Percentiles rank a stretch among this genome's conserved stretches.
phyloP scores from a whole-genome alignment of 2,329 filamentous ascomycete species.

The Didymella pinodella region DNA sequence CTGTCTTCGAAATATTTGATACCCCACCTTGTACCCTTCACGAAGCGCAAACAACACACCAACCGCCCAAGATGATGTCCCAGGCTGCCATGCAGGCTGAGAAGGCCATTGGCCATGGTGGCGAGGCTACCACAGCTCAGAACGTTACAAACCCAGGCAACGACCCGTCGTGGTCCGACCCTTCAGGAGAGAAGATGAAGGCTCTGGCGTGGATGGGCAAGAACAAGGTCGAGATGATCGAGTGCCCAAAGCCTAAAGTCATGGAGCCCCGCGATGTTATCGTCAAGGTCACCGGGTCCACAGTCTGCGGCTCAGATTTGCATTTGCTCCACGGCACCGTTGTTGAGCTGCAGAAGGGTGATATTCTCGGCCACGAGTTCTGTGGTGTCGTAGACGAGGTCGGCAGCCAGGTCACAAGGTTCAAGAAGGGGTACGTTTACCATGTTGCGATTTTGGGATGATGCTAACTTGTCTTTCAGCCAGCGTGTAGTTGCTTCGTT shows the following conservation, averaged over 20 bases:
- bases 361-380: conserved; percentile 62
- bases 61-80: conserved; percentile 42
- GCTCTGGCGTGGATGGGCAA: conserved; percentile 85
- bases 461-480: conserved; percentile 35
- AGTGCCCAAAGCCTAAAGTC: conserved; percentile 74
- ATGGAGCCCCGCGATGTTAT: conserved; percentile 80
- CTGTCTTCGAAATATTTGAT: conserved; percentile 11
- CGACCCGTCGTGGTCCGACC: conserved; percentile 53
- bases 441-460: background rate
- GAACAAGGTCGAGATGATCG: conserved; percentile 75
- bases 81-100: conserved; percentile 72
- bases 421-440: conserved; percentile 52
- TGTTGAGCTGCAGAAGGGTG: conserved; percentile 60
- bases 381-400: conserved; percentile 60
- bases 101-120: conserved; percentile 71
- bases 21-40: conserved; percentile 5
- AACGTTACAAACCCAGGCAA: conserved; percentile 71
- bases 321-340: conserved; percentile 62
- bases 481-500: conserved; percentile 82
- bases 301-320: conserved; percentile 68
- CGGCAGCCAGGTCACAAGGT: conserved; percentile 53
- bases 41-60: conserved; percentile 17
- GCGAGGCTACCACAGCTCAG: conserved; percentile 70
- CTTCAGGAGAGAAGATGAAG: conserved; percentile 71
- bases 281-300: conserved; percentile 74